Conservation (phyloP, 225 moss, liverwort and hornwort species). For the Physcomitrellopsis africana region DNA sequence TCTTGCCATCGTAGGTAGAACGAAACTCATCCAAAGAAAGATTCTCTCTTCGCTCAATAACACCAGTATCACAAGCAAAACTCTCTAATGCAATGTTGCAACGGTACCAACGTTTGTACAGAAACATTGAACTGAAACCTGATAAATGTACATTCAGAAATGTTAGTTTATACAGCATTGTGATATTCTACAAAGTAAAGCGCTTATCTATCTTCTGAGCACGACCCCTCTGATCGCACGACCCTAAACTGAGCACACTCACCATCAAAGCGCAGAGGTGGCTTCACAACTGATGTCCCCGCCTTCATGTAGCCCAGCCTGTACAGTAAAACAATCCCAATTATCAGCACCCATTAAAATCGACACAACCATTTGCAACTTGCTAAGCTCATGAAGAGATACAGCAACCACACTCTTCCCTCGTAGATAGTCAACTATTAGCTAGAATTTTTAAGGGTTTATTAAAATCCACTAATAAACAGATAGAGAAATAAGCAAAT, state of each 20-base stretch:
- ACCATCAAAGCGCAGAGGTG: slow-evolving; percentile 77
- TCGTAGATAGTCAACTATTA: not conserved
- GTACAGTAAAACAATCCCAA: slow-evolving; percentile 30
- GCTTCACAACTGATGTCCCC: slow-evolving; percentile 42
- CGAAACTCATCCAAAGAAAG: slow-evolving; percentile 69
- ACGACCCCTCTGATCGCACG: not conserved
- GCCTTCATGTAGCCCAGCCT: slow-evolving; percentile 53
- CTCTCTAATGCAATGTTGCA: slow-evolving; percentile 74
- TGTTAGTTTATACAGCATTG: slow-evolving; percentile 13
- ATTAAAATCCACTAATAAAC: not conserved
- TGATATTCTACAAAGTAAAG: not conserved
- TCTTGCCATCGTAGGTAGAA: slow-evolving; percentile 80
- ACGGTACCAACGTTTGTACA: slow-evolving; percentile 96
- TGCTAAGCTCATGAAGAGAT: not conserved
- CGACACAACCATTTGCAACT: not conserved
- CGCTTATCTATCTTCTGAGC: not conserved
- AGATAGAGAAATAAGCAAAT: too few relatives aligned
- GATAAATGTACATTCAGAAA: slow-evolving; percentile 25
- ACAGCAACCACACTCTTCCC: not conserved
- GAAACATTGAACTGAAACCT: slow-evolving; percentile 86
- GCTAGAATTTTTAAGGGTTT: slow-evolving; percentile 1
- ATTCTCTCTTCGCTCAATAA: slow-evolving; percentile 66
- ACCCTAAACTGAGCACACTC: slow-evolving; percentile 29
- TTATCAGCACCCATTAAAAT: slow-evolving; percentile 41
- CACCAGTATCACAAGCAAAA: slow-evolving; percentile 75